Evolutionary conservation across 768 basidiomycete genomes (phyloP), one percentile per base, ranked within the genome.

Genomic region (Russula brevipes): DNA sequence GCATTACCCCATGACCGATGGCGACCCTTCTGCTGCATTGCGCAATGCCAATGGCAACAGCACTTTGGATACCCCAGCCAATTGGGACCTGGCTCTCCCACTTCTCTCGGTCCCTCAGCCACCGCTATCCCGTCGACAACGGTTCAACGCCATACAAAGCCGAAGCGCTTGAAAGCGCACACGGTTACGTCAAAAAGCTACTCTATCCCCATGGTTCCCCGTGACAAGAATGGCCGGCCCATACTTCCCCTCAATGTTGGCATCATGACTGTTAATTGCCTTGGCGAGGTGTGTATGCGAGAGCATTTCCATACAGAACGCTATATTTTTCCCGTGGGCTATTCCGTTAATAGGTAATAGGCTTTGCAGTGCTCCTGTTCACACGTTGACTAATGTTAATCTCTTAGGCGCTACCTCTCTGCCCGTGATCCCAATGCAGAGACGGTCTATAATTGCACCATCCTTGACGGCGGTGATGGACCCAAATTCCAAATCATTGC

Each of bases 241-340:
- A 80, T 88, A 73, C 74, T 94, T 5, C 91, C 91, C 0, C 75
- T 93, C 38, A 88, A 85, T 69, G 89, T 92, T 17, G 91, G 91
- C 38, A 92, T 93, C 71, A 91, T 93, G 88, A 90, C 88, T 1
- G 85, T 94, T 31, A 79, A 86, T 60, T 83, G 70, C 63, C 77
- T 94, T 0, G 91, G 91, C 2, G 82, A 84, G 56, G 84, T 92
- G 7, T 90, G 88, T 70, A 84, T 86, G 85, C 80, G 88, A 36
- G 89, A 91, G 66, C 88, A 91, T 71, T 93, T 91, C 70, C 88
- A 91, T 71, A 91, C 91, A 0, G 90, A 93, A 72, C 78, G 91
- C 57, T 93, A 93, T 71, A 93, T 94, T 66, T 94, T 91, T 69
- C 91, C 91, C 10, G 87, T 92, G 45, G 89, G 89, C 16, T 93